Base-by-base conservation (phyloP, 2,329 filamentous ascomycete species). In the Pseudogymnoascus sp. region DNA sequence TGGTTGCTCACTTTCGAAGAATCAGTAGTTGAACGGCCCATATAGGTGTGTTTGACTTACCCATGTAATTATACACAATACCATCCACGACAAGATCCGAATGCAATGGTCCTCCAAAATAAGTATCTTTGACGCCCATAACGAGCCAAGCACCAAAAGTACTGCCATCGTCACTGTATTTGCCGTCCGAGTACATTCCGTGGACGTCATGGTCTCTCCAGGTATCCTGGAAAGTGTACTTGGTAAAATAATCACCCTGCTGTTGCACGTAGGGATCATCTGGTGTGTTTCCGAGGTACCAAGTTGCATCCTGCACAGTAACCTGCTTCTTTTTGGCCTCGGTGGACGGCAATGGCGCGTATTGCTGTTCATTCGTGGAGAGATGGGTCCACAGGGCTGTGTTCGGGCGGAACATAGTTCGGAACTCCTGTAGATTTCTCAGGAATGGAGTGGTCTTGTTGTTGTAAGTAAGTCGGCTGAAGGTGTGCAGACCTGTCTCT, bases 21-120 rank as follows among this genome's bases (percentile, higher is more conserved):
- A 64, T 72, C 60, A 71, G 68, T 37, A 64, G 62, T 47, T 62
- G 0, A 19, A 24, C 50, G 10, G 42, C 29, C 24, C 11, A 53
- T 5, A n/a, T 10, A 11, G 35, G 14, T 29, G 33, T 37, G 47
- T 19, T 16, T 40, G 16, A 68, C 66, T 64, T 61, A 72, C 73
- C 71, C 40, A 83, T 80, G 68, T 87, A 88, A 69, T 88, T 86
- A 71, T 87, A 87, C 0, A 87, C 78, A 56, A 87, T 86, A 0
- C 84, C 85, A 67, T 87, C 85, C 0, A 87, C 85, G 0, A 80
- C 80, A 5, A 88, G 74, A 68, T 87, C 86, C 0, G 84, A 86
- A 71, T 87, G 84, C 2, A 84, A 73, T 0, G 85, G 85, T 0
- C 85, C 85, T 7, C 82, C 82, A 68, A 81, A 86, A 67, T 86